Percentiles rank a stretch among this genome's conserved stretches.
These are phyloP conservation scores for Passalora sequoiae DNA, from an alignment of 2,329 filamentous ascomycete genomes.

Conservation along the genomic window DNA sequence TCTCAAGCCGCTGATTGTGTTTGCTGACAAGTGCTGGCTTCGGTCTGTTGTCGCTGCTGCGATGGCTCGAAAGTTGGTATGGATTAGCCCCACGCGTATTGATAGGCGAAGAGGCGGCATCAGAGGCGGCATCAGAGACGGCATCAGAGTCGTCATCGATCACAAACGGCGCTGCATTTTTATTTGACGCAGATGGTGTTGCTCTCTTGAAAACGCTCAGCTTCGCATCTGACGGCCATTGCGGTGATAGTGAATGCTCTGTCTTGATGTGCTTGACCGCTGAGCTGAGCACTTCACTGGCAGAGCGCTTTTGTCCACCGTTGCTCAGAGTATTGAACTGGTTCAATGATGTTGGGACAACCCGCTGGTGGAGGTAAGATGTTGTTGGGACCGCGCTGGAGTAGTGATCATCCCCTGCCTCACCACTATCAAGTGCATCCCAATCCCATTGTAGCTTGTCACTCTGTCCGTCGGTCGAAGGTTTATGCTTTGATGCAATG, in stretches of 20 bases:
- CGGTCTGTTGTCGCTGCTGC: not conserved
- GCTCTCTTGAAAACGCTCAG: no score
- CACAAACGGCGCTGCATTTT: not conserved
- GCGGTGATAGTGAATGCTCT: not conserved
- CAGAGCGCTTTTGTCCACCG: not conserved
- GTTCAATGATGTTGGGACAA: no score
- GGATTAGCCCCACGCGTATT: no score
- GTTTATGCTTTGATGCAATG: not conserved
- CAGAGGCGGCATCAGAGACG: not conserved
- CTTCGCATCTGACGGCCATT: no score
- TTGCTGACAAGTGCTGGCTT: not conserved
- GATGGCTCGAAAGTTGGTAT: not conserved
- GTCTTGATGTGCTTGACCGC: not conserved
- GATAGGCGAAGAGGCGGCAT: no score
- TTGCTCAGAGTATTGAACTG: not conserved
- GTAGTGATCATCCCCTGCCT: not conserved
- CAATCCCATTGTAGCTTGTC: not conserved
- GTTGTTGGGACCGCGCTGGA: not conserved
- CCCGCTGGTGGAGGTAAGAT: no score
- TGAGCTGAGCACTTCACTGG: not conserved
- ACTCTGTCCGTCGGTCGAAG: not conserved
- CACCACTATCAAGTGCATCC: not conserved
- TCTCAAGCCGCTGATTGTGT: not conserved
- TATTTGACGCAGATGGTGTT: no score
- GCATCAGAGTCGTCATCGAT: not conserved